phyloP scores from a whole-genome alignment of 352 stramenopile species.

The Phytophthora pisi region DNA sequence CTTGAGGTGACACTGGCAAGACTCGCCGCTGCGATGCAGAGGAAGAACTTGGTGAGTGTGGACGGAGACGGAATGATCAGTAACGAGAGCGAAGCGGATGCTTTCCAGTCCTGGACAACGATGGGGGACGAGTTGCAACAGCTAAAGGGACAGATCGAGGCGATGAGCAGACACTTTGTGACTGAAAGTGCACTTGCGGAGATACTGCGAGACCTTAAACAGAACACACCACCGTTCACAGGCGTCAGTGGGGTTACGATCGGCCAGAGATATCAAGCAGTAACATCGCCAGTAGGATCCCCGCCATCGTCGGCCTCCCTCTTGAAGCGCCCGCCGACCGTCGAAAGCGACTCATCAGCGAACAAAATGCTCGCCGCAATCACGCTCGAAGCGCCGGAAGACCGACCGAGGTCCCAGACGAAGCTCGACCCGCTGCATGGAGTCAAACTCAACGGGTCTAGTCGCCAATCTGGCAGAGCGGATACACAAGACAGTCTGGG shows the following conservation, averaged over 20 bases:
- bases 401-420: constrained; percentile 56
- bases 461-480: constrained; percentile 13
- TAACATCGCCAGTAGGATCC: constrained; percentile 1
- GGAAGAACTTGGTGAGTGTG: constrained; percentile 7
- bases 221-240: constrained; percentile 11
- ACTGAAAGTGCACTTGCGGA: constrained; percentile 52
- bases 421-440: constrained; percentile 68
- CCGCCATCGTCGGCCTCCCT: constrained; percentile 9
- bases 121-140: constrained; percentile 45
- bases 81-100: constrained; percentile 3
- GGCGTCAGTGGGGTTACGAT: constrained; percentile 26
- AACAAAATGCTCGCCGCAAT: constrained; percentile 44
- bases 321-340: constrained; percentile 18
- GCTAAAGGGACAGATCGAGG: constrained; percentile 42
- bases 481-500: constrained; percentile 9
- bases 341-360: constrained; percentile 30
- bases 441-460: constrained; percentile 42
- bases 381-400: constrained; percentile 36
- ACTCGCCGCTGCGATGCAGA: constrained; percentile 27
- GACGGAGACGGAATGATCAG: neutral
- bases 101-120: constrained; percentile 12
- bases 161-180: constrained; percentile 55
- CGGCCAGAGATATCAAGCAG: constrained; percentile 36
- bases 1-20: constrained; percentile 39
- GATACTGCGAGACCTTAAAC: constrained; percentile 45